These are phyloP conservation scores for Diaporthe humulicola DNA, from an alignment of 2,329 filamentous ascomycete species.

Conservation along the genomic window DNA sequence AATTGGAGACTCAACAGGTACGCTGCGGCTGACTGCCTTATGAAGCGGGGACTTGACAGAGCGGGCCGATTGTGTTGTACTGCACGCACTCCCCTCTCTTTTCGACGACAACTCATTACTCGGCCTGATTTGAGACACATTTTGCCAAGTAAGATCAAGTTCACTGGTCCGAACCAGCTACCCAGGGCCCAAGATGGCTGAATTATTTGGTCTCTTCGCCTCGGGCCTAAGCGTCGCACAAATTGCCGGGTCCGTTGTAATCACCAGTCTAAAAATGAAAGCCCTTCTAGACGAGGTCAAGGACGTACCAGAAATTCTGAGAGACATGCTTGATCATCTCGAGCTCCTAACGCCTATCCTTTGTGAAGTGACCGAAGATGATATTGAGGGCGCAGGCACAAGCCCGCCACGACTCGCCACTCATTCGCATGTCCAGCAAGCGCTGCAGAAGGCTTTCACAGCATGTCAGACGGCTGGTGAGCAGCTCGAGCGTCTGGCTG, in stretches of 20 bases:
- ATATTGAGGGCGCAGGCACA: too few species aligned
- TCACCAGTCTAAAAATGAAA: not conserved
- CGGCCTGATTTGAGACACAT: not conserved
- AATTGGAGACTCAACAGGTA: not conserved
- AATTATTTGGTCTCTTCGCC: not conserved
- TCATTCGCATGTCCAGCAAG: not conserved
- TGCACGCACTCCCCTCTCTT: too few species aligned
- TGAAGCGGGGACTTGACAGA: not conserved
- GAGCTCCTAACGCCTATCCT: not conserved
- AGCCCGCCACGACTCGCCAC: rapidly evolving
- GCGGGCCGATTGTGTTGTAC: not conserved
- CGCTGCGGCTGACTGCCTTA: not conserved
- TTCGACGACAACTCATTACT: not conserved
- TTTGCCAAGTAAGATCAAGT: rapidly evolving
- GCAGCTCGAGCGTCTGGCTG: not conserved
- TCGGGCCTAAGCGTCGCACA: slow-evolving; percentile 1
- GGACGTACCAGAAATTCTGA: not conserved
- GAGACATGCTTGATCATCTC: not conserved
- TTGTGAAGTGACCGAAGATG: not conserved
- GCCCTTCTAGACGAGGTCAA: not conserved
- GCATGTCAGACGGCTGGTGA: not conserved
- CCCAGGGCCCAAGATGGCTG: not conserved
- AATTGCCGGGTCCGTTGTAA: not conserved
- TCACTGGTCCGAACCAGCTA: too few species aligned
- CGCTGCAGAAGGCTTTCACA: not conserved